Base-by-base conservation (phyloP, 495 filamentous ascomycete species). In the Endocarpon pusillum region DNA sequence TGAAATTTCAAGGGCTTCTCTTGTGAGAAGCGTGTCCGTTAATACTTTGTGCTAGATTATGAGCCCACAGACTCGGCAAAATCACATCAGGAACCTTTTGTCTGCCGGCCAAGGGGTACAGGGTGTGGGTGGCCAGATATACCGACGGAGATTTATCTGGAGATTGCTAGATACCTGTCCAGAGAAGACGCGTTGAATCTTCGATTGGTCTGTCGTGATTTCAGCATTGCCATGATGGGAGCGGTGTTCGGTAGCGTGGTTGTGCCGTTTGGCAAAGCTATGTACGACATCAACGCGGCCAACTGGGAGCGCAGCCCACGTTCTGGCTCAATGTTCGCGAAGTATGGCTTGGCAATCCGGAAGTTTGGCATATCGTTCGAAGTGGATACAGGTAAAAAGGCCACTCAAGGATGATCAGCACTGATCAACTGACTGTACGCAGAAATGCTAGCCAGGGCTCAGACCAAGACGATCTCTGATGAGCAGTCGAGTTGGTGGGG, bases 281-380 rank as follows among this genome's bases (percentile, higher is more conserved):
- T 28, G 2, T 37, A 45, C 14, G 24, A 30, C 35, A 51, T 53
- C 24, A 46, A 41, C 3, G 58, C 58, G 21, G 49, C 42, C 10
- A 58, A 57, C 38, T 45, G 32, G 17, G 43, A 41, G 10, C 14
- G 8, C 6, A 26, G 14, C 18, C 16, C 17, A n/a, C n/a, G 33
- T 18, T 26, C 36, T 3, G 22, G 34, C 32, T 32, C 52, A 48
- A 53, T 29, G 58, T 66, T 3, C 67, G 68, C 38, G 35, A 52
- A 25, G 59, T 58, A 19, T 69, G 67, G 40, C 68, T 64, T 9
- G 1, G 46, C 59, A 16, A 69, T 74, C 20, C 45, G 38, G 4
- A 58, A 53, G 29, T 66, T 69, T 40, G 70, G 60, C 1, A 57
- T 75, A 45, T 60, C 60, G 11, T 66, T 73, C 34, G 70, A 73